Conservation (phyloP, 768 basidiomycete genomes). For the Suillus weaverae region DNA sequence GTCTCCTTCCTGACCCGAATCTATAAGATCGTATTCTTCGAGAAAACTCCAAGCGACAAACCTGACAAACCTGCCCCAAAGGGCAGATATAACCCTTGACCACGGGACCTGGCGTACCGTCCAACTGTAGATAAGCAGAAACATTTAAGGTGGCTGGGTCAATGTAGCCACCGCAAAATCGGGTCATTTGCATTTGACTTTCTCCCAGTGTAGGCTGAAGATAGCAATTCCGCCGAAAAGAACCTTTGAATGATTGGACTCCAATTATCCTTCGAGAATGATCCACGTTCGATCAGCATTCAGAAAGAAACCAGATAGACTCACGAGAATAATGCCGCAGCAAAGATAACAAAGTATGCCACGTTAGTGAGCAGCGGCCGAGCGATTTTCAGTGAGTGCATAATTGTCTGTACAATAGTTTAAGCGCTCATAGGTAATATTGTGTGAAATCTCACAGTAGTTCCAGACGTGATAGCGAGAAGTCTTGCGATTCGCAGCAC, state of each 20-base stretch:
- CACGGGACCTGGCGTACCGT: slow-evolving; percentile 38
- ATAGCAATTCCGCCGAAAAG: slow-evolving; percentile 65
- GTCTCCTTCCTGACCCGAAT: slow-evolving; percentile 46
- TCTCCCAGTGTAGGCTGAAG: slow-evolving; percentile 58
- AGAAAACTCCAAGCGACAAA: slow-evolving; percentile 28
- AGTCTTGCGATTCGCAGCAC: slow-evolving; percentile 82
- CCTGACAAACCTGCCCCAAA: slow-evolving; percentile 78
- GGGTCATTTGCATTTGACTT: slow-evolving; percentile 44
- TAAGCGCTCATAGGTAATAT: not conserved
- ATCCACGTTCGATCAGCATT: not conserved
- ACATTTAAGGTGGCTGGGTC: slow-evolving; percentile 53
- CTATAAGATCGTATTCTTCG: not conserved
- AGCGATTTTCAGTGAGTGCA: slow-evolving; percentile 89
- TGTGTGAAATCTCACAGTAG: slow-evolving; percentile 58
- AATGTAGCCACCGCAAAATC: slow-evolving; percentile 82
- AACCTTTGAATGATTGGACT: slow-evolving; percentile 91
- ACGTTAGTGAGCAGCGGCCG: slow-evolving; percentile 88
- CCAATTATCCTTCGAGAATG: slow-evolving; percentile 67
- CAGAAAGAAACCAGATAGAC: slow-evolving; percentile 21
- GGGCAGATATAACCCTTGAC: slow-evolving; percentile 91
- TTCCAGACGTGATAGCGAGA: slow-evolving; percentile 87
- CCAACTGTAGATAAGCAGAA: slow-evolving; percentile 40
- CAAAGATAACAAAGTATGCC: slow-evolving; percentile 89
- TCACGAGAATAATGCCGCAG: slow-evolving; percentile 84
- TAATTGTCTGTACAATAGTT: slow-evolving; percentile 60